Percentiles rank a stretch among this genome's conserved stretches.
These are phyloP conservation scores for Trypanosoma avium DNA, from an alignment of 208 protist genomes.

Conservation along the genomic window DNA sequence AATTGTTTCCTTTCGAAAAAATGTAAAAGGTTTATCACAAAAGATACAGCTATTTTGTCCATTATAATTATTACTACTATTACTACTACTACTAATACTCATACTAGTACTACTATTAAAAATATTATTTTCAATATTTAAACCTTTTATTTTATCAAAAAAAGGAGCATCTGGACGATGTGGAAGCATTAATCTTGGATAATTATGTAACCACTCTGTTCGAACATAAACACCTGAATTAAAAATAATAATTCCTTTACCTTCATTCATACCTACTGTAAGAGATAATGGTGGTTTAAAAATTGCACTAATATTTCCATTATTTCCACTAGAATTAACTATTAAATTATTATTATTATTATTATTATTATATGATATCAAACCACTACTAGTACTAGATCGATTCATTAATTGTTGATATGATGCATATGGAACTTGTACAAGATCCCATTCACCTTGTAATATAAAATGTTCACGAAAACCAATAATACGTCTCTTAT, in stretches of 20 bases:
- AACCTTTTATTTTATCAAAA: constrained; percentile 37
- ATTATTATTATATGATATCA: neutral
- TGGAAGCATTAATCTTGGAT: constrained; percentile 53
- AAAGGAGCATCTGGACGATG: constrained; percentile 56
- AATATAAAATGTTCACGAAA: constrained; percentile 30
- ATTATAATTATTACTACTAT: neutral
- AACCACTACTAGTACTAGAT: neutral
- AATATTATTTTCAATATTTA: neutral
- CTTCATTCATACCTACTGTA: constrained; percentile 40
- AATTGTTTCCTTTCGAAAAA: constrained; percentile 62
- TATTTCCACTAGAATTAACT: neutral
- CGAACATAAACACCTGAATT: constrained; percentile 58
- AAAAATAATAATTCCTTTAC: constrained; percentile 50
- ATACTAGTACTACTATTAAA: neutral
- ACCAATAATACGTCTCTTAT: constrained; percentile 1
- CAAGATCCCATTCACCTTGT: constrained; percentile 18
- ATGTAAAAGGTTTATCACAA: constrained; percentile 67
- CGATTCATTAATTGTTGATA: constrained; percentile 17
- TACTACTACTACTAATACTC: neutral
- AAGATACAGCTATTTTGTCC: constrained; percentile 39
- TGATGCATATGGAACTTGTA: constrained; percentile 6
- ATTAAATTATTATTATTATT: neutral
- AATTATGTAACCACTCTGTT: constrained; percentile 58
- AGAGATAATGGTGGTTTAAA: constrained; percentile 20
- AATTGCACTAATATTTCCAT: neutral